Base-by-base conservation (phyloP, 352 stramenopile species). In the Pythium monospermum region DNA sequence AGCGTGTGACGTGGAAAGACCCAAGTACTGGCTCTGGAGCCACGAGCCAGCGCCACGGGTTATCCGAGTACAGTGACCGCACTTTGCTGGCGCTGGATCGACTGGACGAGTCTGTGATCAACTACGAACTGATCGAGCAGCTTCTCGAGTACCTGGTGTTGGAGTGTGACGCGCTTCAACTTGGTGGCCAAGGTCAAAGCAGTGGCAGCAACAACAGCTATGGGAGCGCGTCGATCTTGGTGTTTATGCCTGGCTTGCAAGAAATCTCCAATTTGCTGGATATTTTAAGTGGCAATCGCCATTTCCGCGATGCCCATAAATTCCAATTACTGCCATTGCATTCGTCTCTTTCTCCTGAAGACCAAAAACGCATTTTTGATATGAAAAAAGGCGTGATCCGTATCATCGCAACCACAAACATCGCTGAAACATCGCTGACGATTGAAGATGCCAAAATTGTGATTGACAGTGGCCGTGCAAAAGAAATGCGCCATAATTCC, bases 371-470 rank as follows among this genome's bases (percentile, higher is more conserved):
- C 10, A 94, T 99, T 16, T 98, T 99, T 59, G 65, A 84, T 18
- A 77, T 84, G 52, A 42, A 56, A 6, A 37, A 53, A 4, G 65
- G 73, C 31, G 46, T 86, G 50, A 53, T 85, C 62, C 97, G 98
- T 48, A 87, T 99, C 39, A 96, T 99, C 23, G 79, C 98, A 13
- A 80, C 88, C n/a, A 99, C 94, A 6, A 98, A 98, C 61, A 97
- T 99, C 46, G 96, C 95, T 13, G 94, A 99, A 59, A 98, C 95
- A 1, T 97, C 87, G 6, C 54, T 99, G 7, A 99, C 95, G 2
- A 98, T 99, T 47, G 87, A 96, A 22, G 91, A 98, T 59, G 87
- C 97, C 35, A 90, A 81, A 37, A 67, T 89, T 60, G 96, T 99
- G 2, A 93, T 99, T 47, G 97, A 99, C 75, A 89, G 73, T 26